These are phyloP conservation scores for rapeseed (Brassica napus) DNA, from an alignment of 345 rosid species.

Conservation along the genomic window Da-Ae NC_063451.1:39092001-39092500, in stretches of 20 bases:
- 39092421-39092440: slow-evolving; percentile 29
- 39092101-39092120: slow-evolving; percentile 2
- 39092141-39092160: slow-evolving; percentile 2
- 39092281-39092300: background rate
- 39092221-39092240: background rate
- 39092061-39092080: background rate
- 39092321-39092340: slow-evolving; percentile 3
- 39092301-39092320: background rate
- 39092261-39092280: background rate
- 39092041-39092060: background rate
- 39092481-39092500: slow-evolving; percentile 27
- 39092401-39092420: slow-evolving; percentile 28
- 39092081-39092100: slow-evolving; percentile 34
- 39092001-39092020: background rate
- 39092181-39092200: slow-evolving; percentile 10
- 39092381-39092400: slow-evolving; percentile 17
- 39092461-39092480: background rate
- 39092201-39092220: background rate
- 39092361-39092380: slow-evolving; percentile 1
- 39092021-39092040: background rate
- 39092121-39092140: slow-evolving; percentile 21
- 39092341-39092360: background rate
- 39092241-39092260: background rate
- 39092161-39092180: slow-evolving; percentile 13
- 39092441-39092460: slow-evolving; percentile 18